Conservation (phyloP, 2,329 filamentous ascomycete genomes). For the Pyrenochaeta sp. region DNA sequence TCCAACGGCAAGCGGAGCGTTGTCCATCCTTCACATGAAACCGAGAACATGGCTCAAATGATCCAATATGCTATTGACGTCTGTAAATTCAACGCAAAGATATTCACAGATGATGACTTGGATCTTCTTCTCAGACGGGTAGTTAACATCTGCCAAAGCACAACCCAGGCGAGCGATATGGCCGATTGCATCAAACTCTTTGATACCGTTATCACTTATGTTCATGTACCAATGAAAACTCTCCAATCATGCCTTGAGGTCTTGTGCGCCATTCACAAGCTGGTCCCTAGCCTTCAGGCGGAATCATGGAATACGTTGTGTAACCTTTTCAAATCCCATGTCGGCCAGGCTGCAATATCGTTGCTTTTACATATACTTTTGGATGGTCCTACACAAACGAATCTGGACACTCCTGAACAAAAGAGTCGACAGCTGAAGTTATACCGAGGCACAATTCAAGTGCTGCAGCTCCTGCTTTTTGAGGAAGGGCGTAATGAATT, state of each 20-base stretch:
- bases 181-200: slow-evolving; percentile 73
- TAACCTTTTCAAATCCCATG: slow-evolving; percentile 76
- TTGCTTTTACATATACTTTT: slow-evolving; percentile 67
- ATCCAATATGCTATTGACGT: slow-evolving; percentile 73
- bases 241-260: slow-evolving; percentile 74
- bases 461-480: slow-evolving; percentile 41
- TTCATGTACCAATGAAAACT: slow-evolving; percentile 70
- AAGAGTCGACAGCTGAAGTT: slow-evolving; percentile 33
- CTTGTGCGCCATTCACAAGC: slow-evolving; percentile 74
- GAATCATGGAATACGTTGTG: slow-evolving; percentile 74
- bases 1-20: slow-evolving; percentile 34
- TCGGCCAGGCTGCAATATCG: slow-evolving; percentile 73
- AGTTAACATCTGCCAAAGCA: slow-evolving; percentile 73
- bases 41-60: slow-evolving; percentile 61
- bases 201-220: slow-evolving; percentile 75
- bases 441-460: slow-evolving; percentile 41
- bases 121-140: slow-evolving; percentile 69
- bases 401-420: slow-evolving; percentile 31
- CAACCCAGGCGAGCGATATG: slow-evolving; percentile 71
- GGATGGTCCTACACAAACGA: slow-evolving; percentile 32
- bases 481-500: slow-evolving; percentile 43
- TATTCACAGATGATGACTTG: slow-evolving; percentile 69
- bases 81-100: slow-evolving; percentile 78
- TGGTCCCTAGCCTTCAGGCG: slow-evolving; percentile 68
- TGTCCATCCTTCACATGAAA: slow-evolving; percentile 33